Percentiles rank a stretch among this genome's conserved stretches.
Evolutionary conservation across 2,329 filamentous ascomycete genomes (phyloP).

Genomic region (Aurifilum marmelostoma): DNA sequence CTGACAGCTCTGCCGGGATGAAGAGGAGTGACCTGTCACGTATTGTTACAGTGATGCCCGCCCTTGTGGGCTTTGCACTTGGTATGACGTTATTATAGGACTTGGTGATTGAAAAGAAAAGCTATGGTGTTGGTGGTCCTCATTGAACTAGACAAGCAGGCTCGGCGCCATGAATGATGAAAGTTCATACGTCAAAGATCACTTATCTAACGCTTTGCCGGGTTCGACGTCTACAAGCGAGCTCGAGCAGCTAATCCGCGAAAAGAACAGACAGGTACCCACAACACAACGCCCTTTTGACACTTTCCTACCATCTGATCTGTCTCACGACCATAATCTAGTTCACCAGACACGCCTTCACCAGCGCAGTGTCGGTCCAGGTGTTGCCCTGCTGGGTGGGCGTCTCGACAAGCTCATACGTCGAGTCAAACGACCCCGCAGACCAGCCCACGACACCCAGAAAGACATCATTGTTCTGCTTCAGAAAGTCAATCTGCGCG

Average conservation of each 20-base stretch:
- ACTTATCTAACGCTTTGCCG: neutral
- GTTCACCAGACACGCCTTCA: conserved; percentile 32
- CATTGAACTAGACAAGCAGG: neutral
- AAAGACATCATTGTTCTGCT: conserved; percentile 38
- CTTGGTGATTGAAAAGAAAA: too few relatives aligned
- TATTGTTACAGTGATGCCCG: conserved; percentile 22
- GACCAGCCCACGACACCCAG: conserved; percentile 37
- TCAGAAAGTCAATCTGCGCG: conserved; percentile 38
- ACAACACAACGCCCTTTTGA: neutral
- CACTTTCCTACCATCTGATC: neutral
- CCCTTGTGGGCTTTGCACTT: conserved; percentile 23
- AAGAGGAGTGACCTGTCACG: neutral
- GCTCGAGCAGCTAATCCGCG: neutral
- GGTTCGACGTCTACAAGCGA: neutral
- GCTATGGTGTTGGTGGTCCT: neutral
- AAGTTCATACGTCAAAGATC: neutral
- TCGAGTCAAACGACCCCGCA: conserved; percentile 35
- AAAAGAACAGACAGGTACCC: neutral
- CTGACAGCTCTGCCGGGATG: conserved; percentile 32
- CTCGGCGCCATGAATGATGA: neutral
- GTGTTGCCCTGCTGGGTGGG: conserved; percentile 32
- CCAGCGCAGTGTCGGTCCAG: conserved; percentile 31
- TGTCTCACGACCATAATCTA: neutral
- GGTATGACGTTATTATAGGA: conserved; percentile 18
- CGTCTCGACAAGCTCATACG: conserved; percentile 37